phyloP scores from a whole-genome alignment of 2,329 filamentous ascomycete genomes.

The Phoma sp. region DNA sequence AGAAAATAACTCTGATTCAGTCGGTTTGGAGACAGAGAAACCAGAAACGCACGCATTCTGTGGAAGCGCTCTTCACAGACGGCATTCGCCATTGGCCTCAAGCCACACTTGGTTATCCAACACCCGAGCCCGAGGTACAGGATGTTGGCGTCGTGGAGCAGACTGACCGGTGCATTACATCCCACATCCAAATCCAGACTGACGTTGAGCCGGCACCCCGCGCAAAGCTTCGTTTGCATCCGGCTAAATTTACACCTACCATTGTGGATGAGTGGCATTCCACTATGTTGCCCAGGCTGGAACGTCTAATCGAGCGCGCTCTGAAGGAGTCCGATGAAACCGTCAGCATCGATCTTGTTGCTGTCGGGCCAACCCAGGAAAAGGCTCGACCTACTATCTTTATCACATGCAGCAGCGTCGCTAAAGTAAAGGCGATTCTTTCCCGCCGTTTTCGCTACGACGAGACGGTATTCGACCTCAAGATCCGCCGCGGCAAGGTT shows the following conservation, averaged over 20 bases:
- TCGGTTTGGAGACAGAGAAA: slow-evolving; percentile 47
- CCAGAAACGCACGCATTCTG: slow-evolving; percentile 35
- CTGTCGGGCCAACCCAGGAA: slow-evolving; percentile 71
- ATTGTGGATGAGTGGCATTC: slow-evolving; percentile 75
- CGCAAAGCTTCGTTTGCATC: slow-evolving; percentile 48
- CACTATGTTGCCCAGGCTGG: slow-evolving; percentile 73
- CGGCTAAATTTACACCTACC: slow-evolving; percentile 63
- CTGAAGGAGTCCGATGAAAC: slow-evolving; percentile 77
- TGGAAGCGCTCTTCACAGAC: slow-evolving; percentile 40
- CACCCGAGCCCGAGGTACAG: slow-evolving; percentile 39
- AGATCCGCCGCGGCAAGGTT: slow-evolving; percentile 73
- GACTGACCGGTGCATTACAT: slow-evolving; percentile 33
- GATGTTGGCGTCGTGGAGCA: slow-evolving; percentile 22
- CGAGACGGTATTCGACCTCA: slow-evolving; percentile 66
- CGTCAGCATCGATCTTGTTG: slow-evolving; percentile 77
- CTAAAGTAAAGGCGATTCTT: slow-evolving; percentile 73
- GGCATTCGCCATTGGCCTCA: slow-evolving; percentile 44
- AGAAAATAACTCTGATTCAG: slow-evolving; percentile 48
- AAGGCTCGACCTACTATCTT: slow-evolving; percentile 74
- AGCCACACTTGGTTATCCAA: slow-evolving; percentile 42
- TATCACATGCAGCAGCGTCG: slow-evolving; percentile 76
- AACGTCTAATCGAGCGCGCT: slow-evolving; percentile 71
- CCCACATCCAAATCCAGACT: slow-evolving; percentile 44
- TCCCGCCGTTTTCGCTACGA: slow-evolving; percentile 75
- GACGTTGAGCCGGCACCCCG: slow-evolving; percentile 33